Evolutionary conservation across 495 filamentous ascomycete genomes (phyloP), one percentile per base, ranked within the genome.

Genomic region (Xeromyces bisporus): DNA sequence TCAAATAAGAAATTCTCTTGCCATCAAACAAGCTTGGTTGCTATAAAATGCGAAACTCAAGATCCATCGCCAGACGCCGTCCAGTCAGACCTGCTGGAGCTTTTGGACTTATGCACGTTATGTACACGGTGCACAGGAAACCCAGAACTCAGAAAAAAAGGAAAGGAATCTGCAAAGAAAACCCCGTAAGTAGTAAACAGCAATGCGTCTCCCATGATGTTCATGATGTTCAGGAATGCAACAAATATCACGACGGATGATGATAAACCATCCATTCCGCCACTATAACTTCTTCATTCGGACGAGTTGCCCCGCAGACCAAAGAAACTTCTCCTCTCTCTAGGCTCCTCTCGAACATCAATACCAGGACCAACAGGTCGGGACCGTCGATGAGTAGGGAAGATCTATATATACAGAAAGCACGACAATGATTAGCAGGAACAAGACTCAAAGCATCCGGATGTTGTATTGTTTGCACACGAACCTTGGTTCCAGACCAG

Each of bases 401-500:
- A 80, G 28, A 82, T 60, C 77, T 81, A 16, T 18, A 15, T n/a
- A 31, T 18, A 9, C 16, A 31, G 11, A 21, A n/a, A 7, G n/a
- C n/a, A n/a, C n/a, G n/a, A n/a, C n/a, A n/a, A n/a, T n/a, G n/a
- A n/a, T n/a, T n/a, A n/a, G n/a, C n/a, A n/a, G n/a, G n/a, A n/a
- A n/a, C n/a, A n/a, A n/a, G n/a, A n/a, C n/a, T n/a, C n/a, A n/a
- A n/a, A n/a, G n/a, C n/a, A n/a, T n/a, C n/a, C n/a, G n/a, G n/a
- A n/a, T n/a, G n/a, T n/a, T n/a, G n/a, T n/a, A n/a, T n/a, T n/a
- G n/a, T n/a, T n/a, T n/a, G n/a, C n/a, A n/a, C n/a, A n/a, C n/a
- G 29, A 69, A 94, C 89, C 72, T 85, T 86, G 39, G 89, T 94
- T 29, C 75, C 74, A 24, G 78, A 73, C 89, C 89, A 97, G 27